Percentiles rank a stretch among this genome's conserved stretches.
Evolutionary conservation across 2,329 filamentous ascomycete genomes (phyloP).

Genomic region (Talaromyces sp.): DNA sequence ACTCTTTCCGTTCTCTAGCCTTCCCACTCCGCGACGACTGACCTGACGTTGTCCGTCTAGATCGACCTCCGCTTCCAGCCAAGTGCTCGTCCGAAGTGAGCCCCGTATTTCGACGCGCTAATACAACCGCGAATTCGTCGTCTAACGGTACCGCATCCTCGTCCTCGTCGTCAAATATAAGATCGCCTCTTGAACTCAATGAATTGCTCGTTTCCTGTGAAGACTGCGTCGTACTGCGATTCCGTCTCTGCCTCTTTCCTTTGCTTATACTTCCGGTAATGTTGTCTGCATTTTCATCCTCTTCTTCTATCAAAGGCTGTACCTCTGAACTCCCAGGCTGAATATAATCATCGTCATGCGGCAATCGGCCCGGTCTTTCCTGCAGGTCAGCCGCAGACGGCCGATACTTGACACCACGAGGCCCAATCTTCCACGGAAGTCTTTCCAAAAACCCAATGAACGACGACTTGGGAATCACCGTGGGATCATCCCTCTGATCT

Average conservation of each 20-base stretch:
- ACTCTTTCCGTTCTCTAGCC: slow-evolving; percentile 32
- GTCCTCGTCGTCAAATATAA: slow-evolving; percentile 90
- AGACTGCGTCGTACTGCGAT: slow-evolving; percentile 72
- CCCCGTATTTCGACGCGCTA: slow-evolving; percentile 66
- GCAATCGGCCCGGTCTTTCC: slow-evolving; percentile 68
- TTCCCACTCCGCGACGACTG: slow-evolving; percentile 43
- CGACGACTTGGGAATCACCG: slow-evolving; percentile 83
- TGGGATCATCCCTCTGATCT: slow-evolving; percentile 64
- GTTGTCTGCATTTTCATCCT: slow-evolving; percentile 49
- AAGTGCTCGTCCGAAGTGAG: slow-evolving; percentile 63
- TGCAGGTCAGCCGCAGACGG: slow-evolving; percentile 87
- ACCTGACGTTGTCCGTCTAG: slow-evolving; percentile 40
- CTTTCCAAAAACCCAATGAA: slow-evolving; percentile 80
- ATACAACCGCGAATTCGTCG: slow-evolving; percentile 82
- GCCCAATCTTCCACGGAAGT: slow-evolving; percentile 80
- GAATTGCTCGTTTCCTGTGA: slow-evolving; percentile 83
- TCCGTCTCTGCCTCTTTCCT: slow-evolving; percentile 40
- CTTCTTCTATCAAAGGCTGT: slow-evolving; percentile 66
- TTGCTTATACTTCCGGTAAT: neutral
- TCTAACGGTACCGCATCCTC: slow-evolving; percentile 91
- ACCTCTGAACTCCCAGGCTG: slow-evolving; percentile 7
- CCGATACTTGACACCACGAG: slow-evolving; percentile 75
- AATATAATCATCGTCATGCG: slow-evolving; percentile 52
- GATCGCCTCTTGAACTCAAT: slow-evolving; percentile 78
- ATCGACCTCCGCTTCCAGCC: slow-evolving; percentile 54